Conservation (phyloP, 768 basidiomycete genomes). For the Rhodotorula babjevae region DNA sequence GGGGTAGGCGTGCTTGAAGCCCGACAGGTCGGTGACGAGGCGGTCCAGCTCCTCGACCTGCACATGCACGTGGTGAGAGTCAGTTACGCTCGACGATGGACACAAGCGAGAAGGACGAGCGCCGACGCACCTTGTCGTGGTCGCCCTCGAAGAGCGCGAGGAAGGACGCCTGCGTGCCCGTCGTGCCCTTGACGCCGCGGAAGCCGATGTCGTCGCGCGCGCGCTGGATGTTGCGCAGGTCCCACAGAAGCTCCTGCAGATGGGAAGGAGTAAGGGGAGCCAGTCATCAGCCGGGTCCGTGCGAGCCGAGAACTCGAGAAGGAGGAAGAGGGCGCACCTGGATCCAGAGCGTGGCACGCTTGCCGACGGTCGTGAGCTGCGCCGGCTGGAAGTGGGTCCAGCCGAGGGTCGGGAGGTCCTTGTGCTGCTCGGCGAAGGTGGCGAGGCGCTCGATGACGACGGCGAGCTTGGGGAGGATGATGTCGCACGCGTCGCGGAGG, state of each 20-base stretch:
- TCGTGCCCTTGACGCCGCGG: conserved; percentile 98
- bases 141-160: conserved; percentile 88
- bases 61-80: background rate
- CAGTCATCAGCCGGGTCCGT: too few species aligned
- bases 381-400: conserved; percentile 99
- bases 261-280: background rate
- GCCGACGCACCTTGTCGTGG: conserved; percentile 67
- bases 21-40: conserved; percentile 82
- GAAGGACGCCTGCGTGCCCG: conserved; percentile 96
- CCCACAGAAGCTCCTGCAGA: conserved; percentile 85
- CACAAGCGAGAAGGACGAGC: too few species aligned
- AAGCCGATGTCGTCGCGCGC: conserved; percentile 90
- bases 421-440: conserved; percentile 74
- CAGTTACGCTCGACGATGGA: too few species aligned
- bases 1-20: conserved; percentile 91
- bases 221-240: conserved; percentile 83
- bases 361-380: conserved; percentile 95
- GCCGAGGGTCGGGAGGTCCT: conserved; percentile 84
- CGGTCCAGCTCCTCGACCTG: conserved; percentile 83
- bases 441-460: conserved; percentile 84
- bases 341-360: conserved; percentile 92
- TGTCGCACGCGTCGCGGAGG: conserved; percentile 74
- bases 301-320: background rate
- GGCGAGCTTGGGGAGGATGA: conserved; percentile 81
- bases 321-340: conserved; percentile 58